Conservation (phyloP, 2,329 filamentous ascomycete species). For the Mycosphaerella sp. region DNA sequence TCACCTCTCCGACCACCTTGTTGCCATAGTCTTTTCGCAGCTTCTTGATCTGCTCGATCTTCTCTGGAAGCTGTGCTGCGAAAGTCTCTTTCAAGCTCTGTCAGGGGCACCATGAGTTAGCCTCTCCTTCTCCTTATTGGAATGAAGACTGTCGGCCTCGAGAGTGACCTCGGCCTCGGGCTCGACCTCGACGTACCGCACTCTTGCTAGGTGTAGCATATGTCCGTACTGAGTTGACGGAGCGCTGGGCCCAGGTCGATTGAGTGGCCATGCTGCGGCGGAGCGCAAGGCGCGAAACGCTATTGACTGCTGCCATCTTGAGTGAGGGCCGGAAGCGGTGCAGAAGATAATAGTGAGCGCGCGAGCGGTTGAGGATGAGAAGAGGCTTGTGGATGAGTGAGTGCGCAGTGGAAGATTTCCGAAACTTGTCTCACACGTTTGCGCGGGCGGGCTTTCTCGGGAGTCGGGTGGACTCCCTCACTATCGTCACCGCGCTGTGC, state of each 20-base stretch:
- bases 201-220: conserved; percentile 93
- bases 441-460: too few relatives aligned
- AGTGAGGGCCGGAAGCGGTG: neutral
- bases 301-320: conserved; percentile 33
- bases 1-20: conserved; percentile 96
- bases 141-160: too few relatives aligned
- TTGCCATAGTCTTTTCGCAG: conserved; percentile 94
- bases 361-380: conserved; percentile 5
- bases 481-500: too few relatives aligned
- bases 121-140: neutral
- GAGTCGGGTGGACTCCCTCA: too few relatives aligned
- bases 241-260: conserved; percentile 51
- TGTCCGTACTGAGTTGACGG: conserved; percentile 75
- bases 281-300: conserved; percentile 60
- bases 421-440: too few relatives aligned
- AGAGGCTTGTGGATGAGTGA: neutral
- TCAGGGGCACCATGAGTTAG: conserved; percentile 10
- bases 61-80: conserved; percentile 87
- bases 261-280: conserved; percentile 66
- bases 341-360: neutral
- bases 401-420: too few relatives aligned
- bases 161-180: too few relatives aligned
- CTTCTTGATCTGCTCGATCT: conserved; percentile 99
- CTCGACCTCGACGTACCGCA: conserved; percentile 56
- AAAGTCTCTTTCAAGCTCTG: conserved; percentile 98